These are phyloP conservation scores for Ceratobasidium sp. DNA, from an alignment of 1,284 basidiomycete species.

Conservation along the genomic window DNA sequence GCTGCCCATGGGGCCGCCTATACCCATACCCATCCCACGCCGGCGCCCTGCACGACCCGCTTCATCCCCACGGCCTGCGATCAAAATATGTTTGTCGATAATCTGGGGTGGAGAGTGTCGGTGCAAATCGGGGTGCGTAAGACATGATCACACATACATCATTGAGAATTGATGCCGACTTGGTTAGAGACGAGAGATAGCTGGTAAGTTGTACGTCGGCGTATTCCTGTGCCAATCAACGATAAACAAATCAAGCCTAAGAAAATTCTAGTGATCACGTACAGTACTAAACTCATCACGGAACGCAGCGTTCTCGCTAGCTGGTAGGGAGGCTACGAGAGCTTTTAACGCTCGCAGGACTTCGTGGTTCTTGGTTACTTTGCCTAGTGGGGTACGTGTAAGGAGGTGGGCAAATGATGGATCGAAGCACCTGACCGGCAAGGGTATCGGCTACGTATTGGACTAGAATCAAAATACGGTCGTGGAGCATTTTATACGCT, in stretches of 20 bases:
- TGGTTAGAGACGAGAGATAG: constrained; percentile 89
- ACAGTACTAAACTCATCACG: constrained; percentile 89
- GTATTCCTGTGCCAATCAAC: constrained; percentile 77
- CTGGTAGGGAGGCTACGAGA: constrained; percentile 86
- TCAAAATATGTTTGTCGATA: constrained; percentile 44
- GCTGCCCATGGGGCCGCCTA: constrained; percentile 43
- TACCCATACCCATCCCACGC: constrained; percentile 43
- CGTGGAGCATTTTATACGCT: constrained; percentile 95
- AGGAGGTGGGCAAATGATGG: neutral
- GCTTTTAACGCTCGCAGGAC: constrained; percentile 88
- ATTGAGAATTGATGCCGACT: constrained; percentile 87
- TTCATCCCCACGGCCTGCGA: constrained; percentile 46
- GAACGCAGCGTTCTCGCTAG: constrained; percentile 83
- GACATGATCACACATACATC: constrained; percentile 72
- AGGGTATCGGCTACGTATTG: constrained; percentile 84
- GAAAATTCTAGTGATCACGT: constrained; percentile 52
- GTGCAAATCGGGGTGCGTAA: constrained; percentile 58
- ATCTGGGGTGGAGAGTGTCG: constrained; percentile 57
- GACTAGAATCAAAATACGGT: constrained; percentile 86
- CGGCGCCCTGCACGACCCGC: constrained; percentile 37
- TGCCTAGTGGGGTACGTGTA: constrained; percentile 61
- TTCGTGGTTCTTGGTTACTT: constrained; percentile 79
- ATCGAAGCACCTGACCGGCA: constrained; percentile 65
- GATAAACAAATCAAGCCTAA: constrained; percentile 27
- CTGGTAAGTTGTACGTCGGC: constrained; percentile 94